Base-by-base conservation (phyloP, 805 yeast species). In the Diddensiella transvaalensis region DNA sequence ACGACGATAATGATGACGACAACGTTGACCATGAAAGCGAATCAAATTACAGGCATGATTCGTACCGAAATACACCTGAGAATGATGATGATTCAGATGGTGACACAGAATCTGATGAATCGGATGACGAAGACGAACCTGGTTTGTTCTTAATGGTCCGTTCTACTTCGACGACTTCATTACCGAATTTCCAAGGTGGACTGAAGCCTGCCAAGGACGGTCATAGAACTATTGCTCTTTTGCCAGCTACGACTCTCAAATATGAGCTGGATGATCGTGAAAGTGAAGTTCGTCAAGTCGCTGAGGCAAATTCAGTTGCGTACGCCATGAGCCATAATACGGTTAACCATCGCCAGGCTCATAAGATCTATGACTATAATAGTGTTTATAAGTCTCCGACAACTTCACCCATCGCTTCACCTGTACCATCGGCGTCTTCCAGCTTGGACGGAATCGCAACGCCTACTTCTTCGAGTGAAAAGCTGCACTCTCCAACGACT, bases 221-320 rank as follows among this genome's bases (percentile, higher is more conserved):
- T 51, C 61, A 63, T 53, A 76, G 77, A 39, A 85, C 87, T 8
- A 89, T 90, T 54, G 88, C 87, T 32, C 72, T 80, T 39, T 68
- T 91, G 45, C 97, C 98, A 2, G 82, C 96, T 1, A 89, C 98
- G 0, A 81, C 87, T 0, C 75, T 91, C 47, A 89, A 90, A 62
- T 79, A 80, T 62, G 87, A 87, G 4, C 82, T 78, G 50, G 79
- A 76, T 47, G 80, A 82, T 53, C 84, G 80, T 49, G 83, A 78
- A 41, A 83, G 78, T 49, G 72, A 56, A 23, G 70, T 68, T 6
- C 48, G 70, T 64, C 35, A 68, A 60, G 33, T 59, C 59, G 55
- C 60, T 44, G 57, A 57, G n/a, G 60, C 62, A 21, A 52, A 54
- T 38, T 54, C 61, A 4, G 59, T 58, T 6, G 61, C 60, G 40